Percentiles rank a stretch among this genome's conserved stretches.
These are phyloP conservation scores for Oryza nivara DNA, from an alignment of 176 grass and related monocot species.

Conservation along the genomic window DNA sequence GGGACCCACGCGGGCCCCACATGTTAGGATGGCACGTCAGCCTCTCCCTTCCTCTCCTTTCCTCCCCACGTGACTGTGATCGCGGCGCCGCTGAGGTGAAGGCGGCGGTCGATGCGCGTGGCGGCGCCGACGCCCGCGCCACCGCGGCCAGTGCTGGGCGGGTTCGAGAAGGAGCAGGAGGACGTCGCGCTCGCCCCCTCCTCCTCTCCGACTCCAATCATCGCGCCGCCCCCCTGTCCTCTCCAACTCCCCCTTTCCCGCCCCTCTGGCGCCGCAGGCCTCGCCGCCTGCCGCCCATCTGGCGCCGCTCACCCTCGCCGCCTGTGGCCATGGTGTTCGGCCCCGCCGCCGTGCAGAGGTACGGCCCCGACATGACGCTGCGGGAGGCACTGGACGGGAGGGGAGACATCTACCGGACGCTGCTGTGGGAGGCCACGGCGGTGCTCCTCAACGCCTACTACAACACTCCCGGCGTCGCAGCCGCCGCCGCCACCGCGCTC, in stretches of 20 bases:
- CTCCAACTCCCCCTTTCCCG: neutral
- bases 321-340: constrained; percentile 80
- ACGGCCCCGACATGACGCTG: constrained; percentile 64
- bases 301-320: constrained; percentile 33
- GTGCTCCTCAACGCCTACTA: constrained; percentile 85
- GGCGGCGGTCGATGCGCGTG: too few relatives aligned
- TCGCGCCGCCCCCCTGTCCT: neutral
- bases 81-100: too few relatives aligned
- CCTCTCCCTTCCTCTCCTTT: too few relatives aligned
- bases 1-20: too few relatives aligned
- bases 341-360: constrained; percentile 59
- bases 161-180: too few relatives aligned
- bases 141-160: too few relatives aligned
- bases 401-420: constrained; percentile 67
- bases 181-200: neutral
- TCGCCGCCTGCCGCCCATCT: constrained; percentile 37
- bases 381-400: constrained; percentile 59
- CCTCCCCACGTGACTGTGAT: too few relatives aligned
- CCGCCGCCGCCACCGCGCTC: too few relatives aligned
- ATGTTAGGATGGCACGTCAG: too few relatives aligned
- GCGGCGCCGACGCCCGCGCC: too few relatives aligned
- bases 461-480: constrained; percentile 36
- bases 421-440: constrained; percentile 82
- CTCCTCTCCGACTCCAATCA: too few relatives aligned
- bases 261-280: constrained; percentile 39